A percentile compares a stretch with the other conserved stretches of the same genome.
Evolutionary conservation across 208 protist species (phyloP).

Genomic region (Trypanosoma avium): DNA sequence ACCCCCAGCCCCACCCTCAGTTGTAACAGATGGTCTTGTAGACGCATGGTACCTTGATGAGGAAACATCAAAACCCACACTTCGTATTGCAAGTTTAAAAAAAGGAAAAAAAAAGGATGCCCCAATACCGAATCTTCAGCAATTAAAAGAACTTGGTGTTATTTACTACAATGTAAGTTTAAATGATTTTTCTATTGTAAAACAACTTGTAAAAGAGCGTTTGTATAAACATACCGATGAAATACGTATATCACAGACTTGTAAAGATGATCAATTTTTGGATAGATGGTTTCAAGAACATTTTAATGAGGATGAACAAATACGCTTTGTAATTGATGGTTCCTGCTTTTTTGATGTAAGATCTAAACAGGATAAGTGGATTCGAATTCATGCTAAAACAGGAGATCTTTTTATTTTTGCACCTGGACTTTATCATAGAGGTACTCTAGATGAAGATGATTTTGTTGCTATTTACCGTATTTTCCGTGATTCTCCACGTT

Average conservation of each 20-base stretch:
- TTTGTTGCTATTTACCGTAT: slow-evolving; percentile 83
- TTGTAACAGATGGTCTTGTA: slow-evolving; percentile 49
- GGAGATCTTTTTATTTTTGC: slow-evolving; percentile 90
- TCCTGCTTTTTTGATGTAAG: slow-evolving; percentile 93
- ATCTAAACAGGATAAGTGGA: slow-evolving; percentile 91
- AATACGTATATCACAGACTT: slow-evolving; percentile 80
- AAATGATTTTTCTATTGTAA: slow-evolving; percentile 86
- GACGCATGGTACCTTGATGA: slow-evolving; percentile 89
- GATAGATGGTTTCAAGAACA: slow-evolving; percentile 93
- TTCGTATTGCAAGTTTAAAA: slow-evolving; percentile 75
- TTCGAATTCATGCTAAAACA: slow-evolving; percentile 71
- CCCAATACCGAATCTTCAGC: slow-evolving; percentile 56
- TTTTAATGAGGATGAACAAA: slow-evolving; percentile 93
- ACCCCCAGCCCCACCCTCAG: slow-evolving; percentile 67
- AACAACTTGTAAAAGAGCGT: slow-evolving; percentile 84
- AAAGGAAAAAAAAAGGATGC: slow-evolving; percentile 53
- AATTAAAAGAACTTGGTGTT: slow-evolving; percentile 79
- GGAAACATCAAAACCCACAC: slow-evolving; percentile 60
- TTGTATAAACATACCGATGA: slow-evolving; percentile 92
- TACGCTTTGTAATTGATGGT: slow-evolving; percentile 88
- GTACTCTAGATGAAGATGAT: slow-evolving; percentile 88
- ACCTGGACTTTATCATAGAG: slow-evolving; percentile 83
- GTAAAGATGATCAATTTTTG: slow-evolving; percentile 86
- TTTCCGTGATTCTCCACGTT: slow-evolving; percentile 81
- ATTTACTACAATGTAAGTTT: slow-evolving; percentile 78